Evolutionary conservation across 2,329 filamentous ascomycete species (phyloP).

Genomic region (Fusarium illudens): DNA sequence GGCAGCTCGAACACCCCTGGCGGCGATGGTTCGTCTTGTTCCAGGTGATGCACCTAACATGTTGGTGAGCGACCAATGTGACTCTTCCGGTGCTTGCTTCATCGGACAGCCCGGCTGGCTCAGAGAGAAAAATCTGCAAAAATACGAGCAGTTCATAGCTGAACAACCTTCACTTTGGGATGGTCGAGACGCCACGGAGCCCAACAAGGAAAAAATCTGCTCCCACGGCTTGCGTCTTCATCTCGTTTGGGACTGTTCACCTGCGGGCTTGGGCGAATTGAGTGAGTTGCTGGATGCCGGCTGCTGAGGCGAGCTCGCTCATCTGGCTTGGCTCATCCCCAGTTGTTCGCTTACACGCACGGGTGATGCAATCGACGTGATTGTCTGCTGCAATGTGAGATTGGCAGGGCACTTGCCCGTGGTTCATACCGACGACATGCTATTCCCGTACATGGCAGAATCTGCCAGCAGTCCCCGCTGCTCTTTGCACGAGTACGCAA

Average conservation of each 20-base stretch:
- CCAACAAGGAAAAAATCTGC: slow-evolving; percentile 17
- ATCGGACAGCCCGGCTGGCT: slow-evolving; percentile 22
- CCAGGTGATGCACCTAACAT: slow-evolving; percentile 21
- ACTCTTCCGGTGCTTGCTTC: slow-evolving; percentile 14
- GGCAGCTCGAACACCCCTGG: slow-evolving; percentile 29
- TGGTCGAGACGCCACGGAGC: slow-evolving; percentile 14
- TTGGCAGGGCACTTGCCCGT: slow-evolving; percentile 12
- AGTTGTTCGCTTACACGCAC: slow-evolving; percentile 17
- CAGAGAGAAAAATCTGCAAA: neutral
- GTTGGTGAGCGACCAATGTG: slow-evolving; percentile 18
- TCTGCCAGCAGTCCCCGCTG: neutral
- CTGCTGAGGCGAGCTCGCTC: slow-evolving; percentile 23
- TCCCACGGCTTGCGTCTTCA: slow-evolving; percentile 14
- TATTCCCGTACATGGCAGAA: slow-evolving; percentile 1
- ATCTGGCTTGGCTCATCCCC: neutral
- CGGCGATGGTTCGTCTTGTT: slow-evolving; percentile 31
- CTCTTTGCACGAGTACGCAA: neutral
- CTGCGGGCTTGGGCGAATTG: slow-evolving; percentile 25
- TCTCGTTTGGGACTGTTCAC: slow-evolving; percentile 33
- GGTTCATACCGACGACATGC: neutral
- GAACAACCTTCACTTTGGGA: slow-evolving; percentile 17
- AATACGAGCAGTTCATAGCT: slow-evolving; percentile 6
- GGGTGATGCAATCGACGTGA: neutral
- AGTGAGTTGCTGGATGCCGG: slow-evolving; percentile 9
- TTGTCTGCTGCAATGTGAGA: slow-evolving; percentile 27